Conservation (phyloP, 192 early-diverging fungal species). For the Backusella psychrophila region DNA sequence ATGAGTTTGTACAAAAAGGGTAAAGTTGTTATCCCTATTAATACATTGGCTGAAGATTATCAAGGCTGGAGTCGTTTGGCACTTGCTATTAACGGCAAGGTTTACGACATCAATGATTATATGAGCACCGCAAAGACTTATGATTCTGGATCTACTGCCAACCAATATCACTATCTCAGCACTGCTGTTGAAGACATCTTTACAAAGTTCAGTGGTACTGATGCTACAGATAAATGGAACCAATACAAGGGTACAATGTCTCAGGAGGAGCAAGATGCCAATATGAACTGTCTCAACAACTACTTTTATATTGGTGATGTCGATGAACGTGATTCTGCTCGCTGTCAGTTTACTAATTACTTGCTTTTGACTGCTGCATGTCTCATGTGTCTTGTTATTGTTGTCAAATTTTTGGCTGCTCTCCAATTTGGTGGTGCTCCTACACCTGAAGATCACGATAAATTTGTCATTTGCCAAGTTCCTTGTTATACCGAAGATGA, state of each 20-base stretch:
- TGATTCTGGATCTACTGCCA: conserved; percentile 17
- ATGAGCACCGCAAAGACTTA: conserved; percentile 45
- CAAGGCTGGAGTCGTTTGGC: conserved; percentile 49
- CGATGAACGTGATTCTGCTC: conserved; percentile 59
- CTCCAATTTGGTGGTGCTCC: conserved; percentile 75
- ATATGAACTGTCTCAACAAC: conserved; percentile 59
- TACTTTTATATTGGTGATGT: conserved; percentile 68
- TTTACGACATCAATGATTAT: conserved; percentile 71
- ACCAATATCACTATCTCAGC: conserved; percentile 46
- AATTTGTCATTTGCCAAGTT: conserved; percentile 95
- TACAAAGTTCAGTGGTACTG: conserved; percentile 45
- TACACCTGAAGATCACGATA: conserved; percentile 88
- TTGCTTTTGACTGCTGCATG: conserved; percentile 60
- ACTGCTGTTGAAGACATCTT: conserved; percentile 42
- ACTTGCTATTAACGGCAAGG: conserved; percentile 57
- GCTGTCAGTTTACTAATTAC: conserved; percentile 64
- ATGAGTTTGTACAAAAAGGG: conserved; percentile 57
- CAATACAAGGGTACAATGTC: conserved; percentile 25
- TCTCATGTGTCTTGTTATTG: conserved; percentile 76
- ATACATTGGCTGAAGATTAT: conserved; percentile 43
- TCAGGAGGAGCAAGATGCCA: conserved; percentile 30
- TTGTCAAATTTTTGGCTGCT: conserved; percentile 79
- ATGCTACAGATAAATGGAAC: conserved; percentile 49
- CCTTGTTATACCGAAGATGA: conserved; percentile 97
- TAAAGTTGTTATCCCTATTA: conserved; percentile 70